These are phyloP conservation scores for Colletotrichum costaricense DNA, from an alignment of 2,329 filamentous ascomycete species.

Conservation along the genomic window DNA sequence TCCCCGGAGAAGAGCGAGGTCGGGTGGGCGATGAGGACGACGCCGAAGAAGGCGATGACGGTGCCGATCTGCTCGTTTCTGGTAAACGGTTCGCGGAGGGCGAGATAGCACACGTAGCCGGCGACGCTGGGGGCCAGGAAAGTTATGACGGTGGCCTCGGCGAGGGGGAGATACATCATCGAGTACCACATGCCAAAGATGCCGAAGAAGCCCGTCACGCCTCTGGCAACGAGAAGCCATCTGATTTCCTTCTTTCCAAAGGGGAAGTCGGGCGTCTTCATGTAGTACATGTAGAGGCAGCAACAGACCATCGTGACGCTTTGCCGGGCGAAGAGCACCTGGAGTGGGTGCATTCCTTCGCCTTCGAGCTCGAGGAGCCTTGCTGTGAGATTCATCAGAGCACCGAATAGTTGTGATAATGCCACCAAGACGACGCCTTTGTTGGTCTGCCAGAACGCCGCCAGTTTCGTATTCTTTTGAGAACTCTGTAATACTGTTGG, in stretches of 20 bases:
- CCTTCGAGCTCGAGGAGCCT: slow-evolving; percentile 79
- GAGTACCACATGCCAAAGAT: slow-evolving; percentile 80
- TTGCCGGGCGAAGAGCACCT: slow-evolving; percentile 87
- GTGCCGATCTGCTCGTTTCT: slow-evolving; percentile 81
- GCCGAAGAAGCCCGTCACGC: slow-evolving; percentile 79
- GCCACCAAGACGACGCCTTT: slow-evolving; percentile 80
- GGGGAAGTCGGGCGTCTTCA: slow-evolving; percentile 74
- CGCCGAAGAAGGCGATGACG: slow-evolving; percentile 79
- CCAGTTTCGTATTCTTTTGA: slow-evolving; percentile 31
- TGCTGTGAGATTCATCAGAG: slow-evolving; percentile 86
- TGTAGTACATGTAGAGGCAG: slow-evolving; percentile 79
- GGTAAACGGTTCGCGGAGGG: slow-evolving; percentile 82
- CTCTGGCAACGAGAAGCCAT: slow-evolving; percentile 74
- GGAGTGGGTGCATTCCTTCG: slow-evolving; percentile 82
- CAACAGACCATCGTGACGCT: slow-evolving; percentile 76
- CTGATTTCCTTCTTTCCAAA: slow-evolving; percentile 76
- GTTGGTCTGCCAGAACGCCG: slow-evolving; percentile 70
- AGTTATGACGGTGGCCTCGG: slow-evolving; percentile 90
- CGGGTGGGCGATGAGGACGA: slow-evolving; percentile 85
- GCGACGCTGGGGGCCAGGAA: slow-evolving; percentile 85
- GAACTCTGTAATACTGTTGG: slow-evolving; percentile 28
- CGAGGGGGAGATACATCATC: slow-evolving; percentile 81
- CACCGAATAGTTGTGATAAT: slow-evolving; percentile 82
- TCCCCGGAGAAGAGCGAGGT: slow-evolving; percentile 60
- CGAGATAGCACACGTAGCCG: slow-evolving; percentile 82